Base-by-base conservation (phyloP, 768 basidiomycete genomes). In the Mycena haematopus region DNA sequence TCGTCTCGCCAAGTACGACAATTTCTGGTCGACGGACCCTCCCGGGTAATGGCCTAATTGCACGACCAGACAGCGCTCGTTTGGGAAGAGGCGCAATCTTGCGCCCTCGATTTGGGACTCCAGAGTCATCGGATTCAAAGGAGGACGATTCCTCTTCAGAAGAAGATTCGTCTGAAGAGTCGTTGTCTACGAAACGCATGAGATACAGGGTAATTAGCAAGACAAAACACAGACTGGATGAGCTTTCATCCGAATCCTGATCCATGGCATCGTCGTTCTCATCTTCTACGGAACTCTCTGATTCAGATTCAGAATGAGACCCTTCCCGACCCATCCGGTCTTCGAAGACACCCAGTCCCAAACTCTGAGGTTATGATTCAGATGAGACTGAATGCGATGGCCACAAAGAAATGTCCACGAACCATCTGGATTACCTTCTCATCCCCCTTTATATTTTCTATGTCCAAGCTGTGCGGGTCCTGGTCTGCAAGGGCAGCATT, bases 361-460 rank as follows among this genome's bases (percentile, higher is more conserved):
- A 72, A 57, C 78, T 78, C 80, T 81, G 33, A 15, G 14, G 2
- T 27, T 15, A 19, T n/a, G n/a, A n/a, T n/a, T n/a, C n/a, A 8
- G 33, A 45, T 52, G 33, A 52, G 15, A 35, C 11, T 44, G 22
- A 35, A 31, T 0, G n/a, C 19, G 27, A 54, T 4, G 58, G n/a
- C n/a, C n/a, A n/a, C 42, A 31, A 17, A n/a, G n/a, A 24, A 52
- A 38, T 33, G 44, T 9, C 4, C 29, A 56, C 59, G 13, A 35
- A 78, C 81, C 80, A 84, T 84, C 60, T 84, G 75, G 55, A 84
- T 78, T 63, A 82, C 76, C 52, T 67, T 69, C 10, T 72, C 74
- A 29, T 75, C 73, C 10, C 65, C 73, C 1, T 70, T 71, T 21
- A 84, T 53, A 50, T 81, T 77, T 67, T 85, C 84, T 5, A 85